These are phyloP conservation scores for Suillus sp. DNA, from an alignment of 768 basidiomycete species.

Conservation along the genomic window DNA sequence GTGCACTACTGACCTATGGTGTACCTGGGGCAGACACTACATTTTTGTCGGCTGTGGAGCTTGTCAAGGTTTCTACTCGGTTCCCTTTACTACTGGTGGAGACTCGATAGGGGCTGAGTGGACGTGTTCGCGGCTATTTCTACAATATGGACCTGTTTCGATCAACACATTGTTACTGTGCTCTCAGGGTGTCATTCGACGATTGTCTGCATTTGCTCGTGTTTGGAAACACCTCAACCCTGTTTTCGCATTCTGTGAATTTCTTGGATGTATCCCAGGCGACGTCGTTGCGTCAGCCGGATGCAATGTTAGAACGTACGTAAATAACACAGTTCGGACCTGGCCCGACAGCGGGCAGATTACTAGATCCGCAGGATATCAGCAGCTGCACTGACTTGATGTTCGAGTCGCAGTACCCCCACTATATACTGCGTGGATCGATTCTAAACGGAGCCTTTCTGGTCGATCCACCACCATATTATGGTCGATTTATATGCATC, in stretches of 20 bases:
- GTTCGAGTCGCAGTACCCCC: neutral
- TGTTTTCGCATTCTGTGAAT: slow-evolving; percentile 1
- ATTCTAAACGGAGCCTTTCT: neutral
- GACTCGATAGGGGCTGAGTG: slow-evolving; percentile 23
- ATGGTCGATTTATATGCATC: slow-evolving; percentile 15
- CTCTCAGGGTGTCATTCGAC: slow-evolving; percentile 7
- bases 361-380: neutral
- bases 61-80: slow-evolving; percentile 71
- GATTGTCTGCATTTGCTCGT: slow-evolving; percentile 3
- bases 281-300: neutral
- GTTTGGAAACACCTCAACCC: neutral
- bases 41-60: slow-evolving; percentile 59
- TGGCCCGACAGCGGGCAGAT: neutral
- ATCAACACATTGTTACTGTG: neutral
- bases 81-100: slow-evolving; percentile 76
- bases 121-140: slow-evolving; percentile 15
- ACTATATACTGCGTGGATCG: slow-evolving; percentile 13
- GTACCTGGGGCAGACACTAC: slow-evolving; percentile 53
- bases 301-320: slow-evolving; percentile 1
- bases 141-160: neutral
- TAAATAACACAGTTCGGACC: neutral
- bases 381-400: neutral
- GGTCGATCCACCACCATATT: slow-evolving; percentile 2
- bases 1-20: slow-evolving; percentile 54
- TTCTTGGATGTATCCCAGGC: neutral